These are phyloP conservation scores for Cyberlindnera americana DNA, from an alignment of 805 yeast genomes.

Conservation along the genomic window DNA sequence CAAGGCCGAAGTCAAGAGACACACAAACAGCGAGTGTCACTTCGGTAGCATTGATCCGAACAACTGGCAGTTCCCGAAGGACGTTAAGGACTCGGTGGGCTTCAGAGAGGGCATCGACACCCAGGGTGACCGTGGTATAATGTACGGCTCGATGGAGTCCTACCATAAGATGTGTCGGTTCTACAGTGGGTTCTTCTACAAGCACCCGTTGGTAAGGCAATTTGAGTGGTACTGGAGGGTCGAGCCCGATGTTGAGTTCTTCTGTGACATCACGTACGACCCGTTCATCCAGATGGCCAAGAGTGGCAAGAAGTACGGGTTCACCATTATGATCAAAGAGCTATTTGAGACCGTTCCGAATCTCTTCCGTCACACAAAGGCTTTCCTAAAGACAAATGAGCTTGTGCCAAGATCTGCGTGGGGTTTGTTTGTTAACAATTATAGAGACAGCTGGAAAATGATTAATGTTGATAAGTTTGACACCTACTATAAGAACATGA, in stretches of 20 bases:
- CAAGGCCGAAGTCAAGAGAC: constrained; percentile 43
- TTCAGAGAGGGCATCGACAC: constrained; percentile 56
- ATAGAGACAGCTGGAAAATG: constrained; percentile 32
- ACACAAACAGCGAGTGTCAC: constrained; percentile 59
- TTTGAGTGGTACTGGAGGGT: constrained; percentile 96
- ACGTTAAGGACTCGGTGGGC: constrained; percentile 17
- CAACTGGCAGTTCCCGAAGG: constrained; percentile 68
- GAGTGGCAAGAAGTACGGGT: constrained; percentile 73
- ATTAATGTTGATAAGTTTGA: constrained; percentile 30
- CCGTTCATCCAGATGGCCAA: constrained; percentile 80
- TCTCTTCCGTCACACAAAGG: constrained; percentile 66
- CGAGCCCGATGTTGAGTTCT: constrained; percentile 89
- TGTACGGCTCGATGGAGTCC: constrained; percentile 78
- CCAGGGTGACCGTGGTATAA: constrained; percentile 80
- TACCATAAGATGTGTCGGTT: constrained; percentile 97
- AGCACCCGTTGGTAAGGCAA: constrained; percentile 67
- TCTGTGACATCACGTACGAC: constrained; percentile 88
- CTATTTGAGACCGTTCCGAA: constrained; percentile 79
- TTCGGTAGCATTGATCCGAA: constrained; percentile 63
- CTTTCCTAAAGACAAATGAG: constrained; percentile 49
- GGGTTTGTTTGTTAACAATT: constrained; percentile 55
- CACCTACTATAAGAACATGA: constrained; percentile 26
- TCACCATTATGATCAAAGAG: constrained; percentile 76
- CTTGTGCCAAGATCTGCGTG: constrained; percentile 61
- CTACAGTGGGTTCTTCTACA: constrained; percentile 77